Evolutionary conservation across 805 yeast species (phyloP).

Genomic region (Nakazawaea sp.): DNA sequence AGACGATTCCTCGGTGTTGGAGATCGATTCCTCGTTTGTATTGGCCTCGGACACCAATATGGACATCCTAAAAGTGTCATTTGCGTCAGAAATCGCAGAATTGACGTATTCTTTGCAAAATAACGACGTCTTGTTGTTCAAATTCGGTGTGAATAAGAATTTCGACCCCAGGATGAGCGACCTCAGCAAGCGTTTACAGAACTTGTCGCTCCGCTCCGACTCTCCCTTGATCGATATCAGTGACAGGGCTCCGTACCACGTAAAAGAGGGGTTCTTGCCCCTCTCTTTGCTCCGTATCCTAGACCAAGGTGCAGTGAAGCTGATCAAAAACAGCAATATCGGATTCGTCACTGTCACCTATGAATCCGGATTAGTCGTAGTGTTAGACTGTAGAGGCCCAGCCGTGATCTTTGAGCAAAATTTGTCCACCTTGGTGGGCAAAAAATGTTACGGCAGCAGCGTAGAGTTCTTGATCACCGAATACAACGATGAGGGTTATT

Average conservation of each 20-base stretch:
- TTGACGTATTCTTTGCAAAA: slow-evolving; percentile 57
- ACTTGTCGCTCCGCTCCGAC: slow-evolving; percentile 19
- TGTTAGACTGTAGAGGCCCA: slow-evolving; percentile 72
- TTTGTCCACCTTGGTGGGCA: slow-evolving; percentile 18
- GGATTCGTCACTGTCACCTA: slow-evolving; percentile 85
- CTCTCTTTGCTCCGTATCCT: slow-evolving; percentile 34
- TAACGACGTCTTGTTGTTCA: slow-evolving; percentile 73
- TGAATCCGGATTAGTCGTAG: slow-evolving; percentile 63
- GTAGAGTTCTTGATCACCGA: slow-evolving; percentile 72
- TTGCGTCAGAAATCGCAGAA: slow-evolving; percentile 74
- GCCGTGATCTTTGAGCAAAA: slow-evolving; percentile 36
- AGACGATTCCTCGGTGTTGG: slow-evolving; percentile 51
- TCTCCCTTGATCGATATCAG: slow-evolving; percentile 38
- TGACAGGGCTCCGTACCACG: slow-evolving; percentile 41
- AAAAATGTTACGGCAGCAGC: slow-evolving; percentile 34
- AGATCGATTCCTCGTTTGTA: slow-evolving; percentile 46
- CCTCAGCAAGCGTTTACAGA: slow-evolving; percentile 22
- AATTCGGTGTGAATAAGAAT: slow-evolving; percentile 51
- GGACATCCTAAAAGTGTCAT: slow-evolving; percentile 54
- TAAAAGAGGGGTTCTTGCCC: slow-evolving; percentile 61
- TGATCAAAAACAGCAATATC: slow-evolving; percentile 60
- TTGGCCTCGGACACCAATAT: slow-evolving; percentile 31
- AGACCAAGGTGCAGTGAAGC: slow-evolving; percentile 43
- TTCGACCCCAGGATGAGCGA: slow-evolving; percentile 30
- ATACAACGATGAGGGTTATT: slow-evolving; percentile 57